These are phyloP conservation scores for Botrytis hyacinthi DNA, from an alignment of 2,329 filamentous ascomycete species.

Conservation along the genomic window DNA sequence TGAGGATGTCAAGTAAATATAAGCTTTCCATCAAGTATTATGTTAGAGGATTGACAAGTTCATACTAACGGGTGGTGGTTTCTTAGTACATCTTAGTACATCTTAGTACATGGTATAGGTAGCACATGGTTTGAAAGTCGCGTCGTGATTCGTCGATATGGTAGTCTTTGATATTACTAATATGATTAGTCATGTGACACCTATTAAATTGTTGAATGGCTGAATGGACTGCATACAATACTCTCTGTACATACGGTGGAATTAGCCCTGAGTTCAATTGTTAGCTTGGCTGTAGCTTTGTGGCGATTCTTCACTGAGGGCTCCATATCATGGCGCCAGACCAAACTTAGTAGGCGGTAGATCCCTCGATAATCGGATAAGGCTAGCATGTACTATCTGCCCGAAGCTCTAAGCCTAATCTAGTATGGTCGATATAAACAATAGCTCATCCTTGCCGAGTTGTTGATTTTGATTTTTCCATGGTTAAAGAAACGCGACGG, in stretches of 20 bases:
- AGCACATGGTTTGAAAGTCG: neutral
- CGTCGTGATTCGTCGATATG: neutral
- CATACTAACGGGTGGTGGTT: neutral
- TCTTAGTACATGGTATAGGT: neutral
- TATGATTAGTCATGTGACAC: neutral
- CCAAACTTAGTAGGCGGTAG: neutral
- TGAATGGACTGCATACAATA: too few species aligned
- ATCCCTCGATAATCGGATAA: neutral
- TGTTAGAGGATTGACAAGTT: neutral
- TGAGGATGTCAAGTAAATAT: neutral
- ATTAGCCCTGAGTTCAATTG: neutral
- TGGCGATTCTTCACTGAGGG: neutral
- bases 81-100: neutral
- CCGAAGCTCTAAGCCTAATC: neutral
- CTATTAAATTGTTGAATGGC: neutral
- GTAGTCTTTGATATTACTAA: neutral
- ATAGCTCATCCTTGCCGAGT: conserved; percentile 4
- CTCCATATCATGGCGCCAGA: neutral
- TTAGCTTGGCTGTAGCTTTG: neutral
- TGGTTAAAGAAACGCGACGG: conserved; percentile 5
- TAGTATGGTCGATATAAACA: neutral
- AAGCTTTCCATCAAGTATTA: neutral
- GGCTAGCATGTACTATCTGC: neutral
- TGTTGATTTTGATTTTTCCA: conserved; percentile 8
- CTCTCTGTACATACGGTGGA: neutral